Conservation (phyloP, 208 protist genomes). For the Acanthamoeba divionensis region DNA sequence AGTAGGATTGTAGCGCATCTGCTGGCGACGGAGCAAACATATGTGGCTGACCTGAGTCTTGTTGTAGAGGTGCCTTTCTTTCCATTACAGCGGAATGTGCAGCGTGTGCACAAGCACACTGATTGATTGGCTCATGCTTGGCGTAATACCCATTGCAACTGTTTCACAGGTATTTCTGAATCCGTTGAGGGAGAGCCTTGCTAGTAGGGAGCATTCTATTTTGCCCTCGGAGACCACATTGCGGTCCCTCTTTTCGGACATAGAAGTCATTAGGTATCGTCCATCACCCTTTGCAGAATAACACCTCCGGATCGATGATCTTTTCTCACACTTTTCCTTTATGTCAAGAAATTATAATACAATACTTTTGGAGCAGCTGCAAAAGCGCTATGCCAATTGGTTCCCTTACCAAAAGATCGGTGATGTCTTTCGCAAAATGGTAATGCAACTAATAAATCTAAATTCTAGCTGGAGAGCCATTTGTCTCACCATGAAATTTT, state of each 20-base stretch:
- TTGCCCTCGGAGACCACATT: constrained; percentile 33
- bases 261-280: constrained; percentile 19
- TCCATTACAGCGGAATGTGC: no score
- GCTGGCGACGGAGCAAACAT: neutral
- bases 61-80: constrained; percentile 21
- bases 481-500: neutral
- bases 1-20: neutral
- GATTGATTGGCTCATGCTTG: no score
- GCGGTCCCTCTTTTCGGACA: constrained; percentile 31
- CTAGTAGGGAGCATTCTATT: no score
- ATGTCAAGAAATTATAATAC: constrained; percentile 53
- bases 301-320: no score
- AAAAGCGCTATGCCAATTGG: neutral
- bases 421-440: neutral
- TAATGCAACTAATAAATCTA: neutral
- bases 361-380: neutral
- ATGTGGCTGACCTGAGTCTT: constrained; percentile 16
- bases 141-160: no score
- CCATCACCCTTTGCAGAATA: no score
- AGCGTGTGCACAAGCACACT: no score
- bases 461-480: neutral
- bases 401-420: constrained; percentile 31
- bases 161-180: no score
- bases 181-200: no score
- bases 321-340: no score